Percentiles rank a stretch among this genome's conserved stretches.
phyloP scores from a whole-genome alignment of 352 stramenopile genomes.

The Phytophthora hibernalis region DNA sequence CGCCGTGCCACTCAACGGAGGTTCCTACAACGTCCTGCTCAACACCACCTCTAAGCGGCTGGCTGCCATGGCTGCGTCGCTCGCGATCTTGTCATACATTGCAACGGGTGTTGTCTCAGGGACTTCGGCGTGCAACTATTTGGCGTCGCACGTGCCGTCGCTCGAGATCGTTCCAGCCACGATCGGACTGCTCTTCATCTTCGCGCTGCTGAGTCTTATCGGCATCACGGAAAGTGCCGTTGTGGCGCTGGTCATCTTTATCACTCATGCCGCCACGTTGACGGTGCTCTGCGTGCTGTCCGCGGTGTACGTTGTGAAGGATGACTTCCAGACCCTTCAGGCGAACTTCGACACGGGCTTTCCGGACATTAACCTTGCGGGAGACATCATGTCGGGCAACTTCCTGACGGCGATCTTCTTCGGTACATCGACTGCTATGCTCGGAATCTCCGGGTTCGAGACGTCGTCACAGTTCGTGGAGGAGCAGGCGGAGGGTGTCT shows the following conservation, averaged over 20 bases:
- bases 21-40: constrained; percentile 96
- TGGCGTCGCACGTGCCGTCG: constrained; percentile 77
- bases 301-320: constrained; percentile 78
- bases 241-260: constrained; percentile 93
- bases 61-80: constrained; percentile 92
- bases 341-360: constrained; percentile 89
- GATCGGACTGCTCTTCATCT: constrained; percentile 91
- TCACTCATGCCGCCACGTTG: constrained; percentile 89
- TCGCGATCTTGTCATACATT: constrained; percentile 96
- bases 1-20: constrained; percentile 95
- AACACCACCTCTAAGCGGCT: constrained; percentile 96
- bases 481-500: constrained; percentile 94
- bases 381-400: constrained; percentile 79
- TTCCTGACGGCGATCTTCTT: constrained; percentile 92
- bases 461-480: constrained; percentile 95
- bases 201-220: constrained; percentile 90
- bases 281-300: constrained; percentile 81
- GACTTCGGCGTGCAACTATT: constrained; percentile 89
- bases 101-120: constrained; percentile 93
- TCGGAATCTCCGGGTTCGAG: constrained; percentile 96
- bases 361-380: constrained; percentile 89
- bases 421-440: constrained; percentile 93
- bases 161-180: constrained; percentile 83
- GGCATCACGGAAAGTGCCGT: constrained; percentile 94
- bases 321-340: constrained; percentile 82